Percentiles rank a stretch among this genome's conserved stretches.
Conservation (phyloP, 495 filamentous ascomycete genomes). For the Hyphodiscus hymeniophilus region DNA sequence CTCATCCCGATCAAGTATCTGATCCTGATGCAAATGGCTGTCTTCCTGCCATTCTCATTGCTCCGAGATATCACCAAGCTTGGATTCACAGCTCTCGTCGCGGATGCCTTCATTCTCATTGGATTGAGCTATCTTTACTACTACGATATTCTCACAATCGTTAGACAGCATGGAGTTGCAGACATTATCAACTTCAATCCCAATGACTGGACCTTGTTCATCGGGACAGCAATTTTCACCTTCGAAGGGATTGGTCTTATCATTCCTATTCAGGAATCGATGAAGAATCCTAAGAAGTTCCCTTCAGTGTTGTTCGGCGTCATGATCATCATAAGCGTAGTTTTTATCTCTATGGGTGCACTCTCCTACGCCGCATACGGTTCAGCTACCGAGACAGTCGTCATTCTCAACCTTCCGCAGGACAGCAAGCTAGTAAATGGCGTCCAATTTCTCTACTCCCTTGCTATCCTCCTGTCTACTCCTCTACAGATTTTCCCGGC, state of each 20-base stretch:
- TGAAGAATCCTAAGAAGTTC: conserved; percentile 83
- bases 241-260: conserved; percentile 98
- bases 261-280: conserved; percentile 96
- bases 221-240: conserved; percentile 97
- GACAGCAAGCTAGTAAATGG: conserved; percentile 93
- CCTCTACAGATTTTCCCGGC: conserved; percentile 95
- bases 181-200: conserved; percentile 85
- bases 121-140: conserved; percentile 93
- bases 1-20: conserved; percentile 78
- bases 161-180: conserved; percentile 61
- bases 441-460: conserved; percentile 90
- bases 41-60: conserved; percentile 88
- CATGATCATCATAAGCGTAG: conserved; percentile 87
- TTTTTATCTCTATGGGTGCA: conserved; percentile 87
- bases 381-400: conserved; percentile 87
- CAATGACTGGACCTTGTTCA: conserved; percentile 88
- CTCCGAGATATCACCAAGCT: conserved; percentile 94
- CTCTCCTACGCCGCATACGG: conserved; percentile 95
- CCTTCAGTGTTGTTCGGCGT: conserved; percentile 75
- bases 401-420: conserved; percentile 92
- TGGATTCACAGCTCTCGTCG: conserved; percentile 80
- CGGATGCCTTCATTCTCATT: conserved; percentile 87
- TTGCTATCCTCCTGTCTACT: conserved; percentile 89
- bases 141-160: conserved; percentile 84
- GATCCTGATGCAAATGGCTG: conserved; percentile 85